phyloP scores from a whole-genome alignment of 768 basidiomycete species.

The Tephrocybe sp. region DNA sequence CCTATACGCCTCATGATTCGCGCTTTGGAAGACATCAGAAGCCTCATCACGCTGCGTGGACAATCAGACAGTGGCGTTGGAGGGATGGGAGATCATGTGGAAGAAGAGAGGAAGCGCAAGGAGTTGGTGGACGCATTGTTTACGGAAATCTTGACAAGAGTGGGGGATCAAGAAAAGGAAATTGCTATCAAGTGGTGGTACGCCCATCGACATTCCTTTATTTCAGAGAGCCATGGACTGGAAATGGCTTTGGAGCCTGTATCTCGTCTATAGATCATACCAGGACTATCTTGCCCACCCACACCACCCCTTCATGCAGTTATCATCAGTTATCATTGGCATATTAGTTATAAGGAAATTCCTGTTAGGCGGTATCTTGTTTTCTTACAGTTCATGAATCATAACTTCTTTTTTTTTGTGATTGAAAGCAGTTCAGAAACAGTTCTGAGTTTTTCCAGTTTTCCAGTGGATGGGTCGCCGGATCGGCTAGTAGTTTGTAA shows the following conservation, averaged over 20 bases:
- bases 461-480: too few relatives aligned
- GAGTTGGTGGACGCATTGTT: constrained; percentile 60
- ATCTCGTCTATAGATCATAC: constrained; percentile 10
- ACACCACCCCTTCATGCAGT: too few relatives aligned
- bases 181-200: constrained; percentile 74
- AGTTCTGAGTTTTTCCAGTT: too few relatives aligned
- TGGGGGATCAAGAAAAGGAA: constrained; percentile 70
- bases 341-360: not conserved
- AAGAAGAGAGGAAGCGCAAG: constrained; percentile 22
- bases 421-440: too few relatives aligned
- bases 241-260: not conserved
- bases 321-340: too few relatives aligned
- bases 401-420: too few relatives aligned
- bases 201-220: constrained; percentile 29
- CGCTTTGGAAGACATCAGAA: constrained; percentile 47
- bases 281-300: too few relatives aligned
- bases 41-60: constrained; percentile 27
- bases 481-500: constrained; percentile 20
- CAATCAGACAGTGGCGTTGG: constrained; percentile 19
- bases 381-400: too few relatives aligned
- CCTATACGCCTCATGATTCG: constrained; percentile 53
- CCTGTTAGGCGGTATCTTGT: constrained; percentile 9
- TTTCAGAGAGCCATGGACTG: not conserved
- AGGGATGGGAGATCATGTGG: constrained; percentile 8
- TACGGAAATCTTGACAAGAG: constrained; percentile 57